Percentiles rank a stretch among this genome's conserved stretches.
These are phyloP conservation scores for Rhizophora apiculata DNA, from an alignment of 345 rosid species.

Conservation along the genomic window DNA sequence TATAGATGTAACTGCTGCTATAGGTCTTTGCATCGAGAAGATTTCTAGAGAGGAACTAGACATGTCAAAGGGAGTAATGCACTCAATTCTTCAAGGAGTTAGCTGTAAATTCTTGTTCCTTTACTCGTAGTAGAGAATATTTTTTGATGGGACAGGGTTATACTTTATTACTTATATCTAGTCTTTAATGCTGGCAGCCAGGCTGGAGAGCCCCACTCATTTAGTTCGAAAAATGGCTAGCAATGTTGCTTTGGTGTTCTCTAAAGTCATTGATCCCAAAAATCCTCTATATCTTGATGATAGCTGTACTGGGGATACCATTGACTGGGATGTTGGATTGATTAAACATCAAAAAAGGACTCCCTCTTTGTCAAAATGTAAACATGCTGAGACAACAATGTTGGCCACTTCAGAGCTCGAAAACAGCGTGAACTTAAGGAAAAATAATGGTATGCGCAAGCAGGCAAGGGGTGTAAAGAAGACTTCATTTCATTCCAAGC, in stretches of 20 bases:
- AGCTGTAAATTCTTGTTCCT: slow-evolving; percentile 53
- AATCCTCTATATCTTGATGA: slow-evolving; percentile 90
- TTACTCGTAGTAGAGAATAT: slow-evolving; percentile 14
- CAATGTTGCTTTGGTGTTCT: slow-evolving; percentile 74
- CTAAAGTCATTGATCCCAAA: slow-evolving; percentile 83
- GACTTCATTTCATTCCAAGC: slow-evolving; percentile 37
- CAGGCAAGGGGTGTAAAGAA: slow-evolving; percentile 38
- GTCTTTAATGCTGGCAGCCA: slow-evolving; percentile 53
- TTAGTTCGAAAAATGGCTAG: slow-evolving; percentile 84
- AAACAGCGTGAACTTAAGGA: slow-evolving; percentile 22
- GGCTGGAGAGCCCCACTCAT: slow-evolving; percentile 83
- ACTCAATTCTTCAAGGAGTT: slow-evolving; percentile 89
- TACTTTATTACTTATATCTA: slow-evolving; percentile 20
- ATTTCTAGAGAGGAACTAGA: slow-evolving; percentile 83
- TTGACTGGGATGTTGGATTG: slow-evolving; percentile 89
- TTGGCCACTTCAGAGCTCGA: slow-evolving; percentile 30
- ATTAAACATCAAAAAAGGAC: slow-evolving; percentile 33
- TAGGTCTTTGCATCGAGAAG: slow-evolving; percentile 87
- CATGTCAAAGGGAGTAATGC: slow-evolving; percentile 69
- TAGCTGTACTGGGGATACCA: slow-evolving; percentile 51
- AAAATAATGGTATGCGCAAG: slow-evolving; percentile 21
- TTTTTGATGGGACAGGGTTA: slow-evolving; percentile 19
- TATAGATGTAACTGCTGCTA: slow-evolving; percentile 78
- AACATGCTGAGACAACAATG: slow-evolving; percentile 32
- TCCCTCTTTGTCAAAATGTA: slow-evolving; percentile 25